Base-by-base conservation (phyloP, 2,329 filamentous ascomycete species). In the Zarea fungicola region DNA sequence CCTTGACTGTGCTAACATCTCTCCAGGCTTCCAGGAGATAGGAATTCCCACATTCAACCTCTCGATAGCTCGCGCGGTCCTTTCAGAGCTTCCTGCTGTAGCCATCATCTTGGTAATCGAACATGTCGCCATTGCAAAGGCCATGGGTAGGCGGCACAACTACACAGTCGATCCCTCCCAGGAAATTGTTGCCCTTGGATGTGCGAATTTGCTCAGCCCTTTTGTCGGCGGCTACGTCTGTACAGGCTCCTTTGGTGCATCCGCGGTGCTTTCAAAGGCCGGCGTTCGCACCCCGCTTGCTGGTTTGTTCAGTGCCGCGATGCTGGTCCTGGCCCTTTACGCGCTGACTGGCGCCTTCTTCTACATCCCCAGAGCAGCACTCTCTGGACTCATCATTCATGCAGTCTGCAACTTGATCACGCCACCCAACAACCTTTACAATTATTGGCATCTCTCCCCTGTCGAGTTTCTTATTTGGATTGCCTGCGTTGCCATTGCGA, bases 41-140 rank as follows among this genome's bases (percentile, higher is more conserved):
- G 75, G 71, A 8, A 75, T 81, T 0, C 85, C 86, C 0, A 68
- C 60, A 0, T 67, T 87, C 39, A 76, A 79, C 51, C 62, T 62
- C 0, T 64, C 73, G 1, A 72, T 89, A 37, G 70, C 89, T 56
- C 68, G 65, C 1, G 62, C 74, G 0, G 80, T 88, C 54, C 68
- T 77, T 3, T 72, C 73, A 22, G 73, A 90, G 52, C 67, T 91
- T 6, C 87, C 87, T 0, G 83, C 84, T 16, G 80, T 84, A 0
- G 78, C 88, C 42, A 87, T 92, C 52, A 87, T 92, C 16, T 69
- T 91, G 16, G 75, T 91, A 18, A 87, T 92, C 48, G 87, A 91
- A 65, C 87, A 92, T 61, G 90, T 91, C 55, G 85, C 87, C 35
- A 91, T 92, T 52, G 84, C 86, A 6, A 92, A 92, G 63, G 89